Percentiles rank a stretch among this genome's conserved stretches.
These are phyloP conservation scores for Mycena capillaripes DNA, from an alignment of 768 basidiomycete genomes.

Conservation along the genomic window DNA sequence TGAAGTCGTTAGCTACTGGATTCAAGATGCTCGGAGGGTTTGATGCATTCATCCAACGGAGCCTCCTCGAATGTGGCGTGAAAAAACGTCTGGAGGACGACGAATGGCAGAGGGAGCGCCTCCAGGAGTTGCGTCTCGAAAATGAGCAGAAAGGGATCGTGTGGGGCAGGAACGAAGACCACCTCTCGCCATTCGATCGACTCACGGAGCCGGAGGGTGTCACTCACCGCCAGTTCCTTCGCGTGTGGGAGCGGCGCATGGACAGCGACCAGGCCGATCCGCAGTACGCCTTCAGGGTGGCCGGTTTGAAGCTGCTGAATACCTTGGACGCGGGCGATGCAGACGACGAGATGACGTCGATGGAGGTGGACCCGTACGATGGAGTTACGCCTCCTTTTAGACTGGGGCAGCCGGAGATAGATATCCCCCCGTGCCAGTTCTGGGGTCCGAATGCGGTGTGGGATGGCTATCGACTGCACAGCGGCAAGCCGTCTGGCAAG, in stretches of 20 bases:
- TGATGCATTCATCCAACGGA: background rate
- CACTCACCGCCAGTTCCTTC: background rate
- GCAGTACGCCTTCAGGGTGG: background rate
- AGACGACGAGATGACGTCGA: background rate
- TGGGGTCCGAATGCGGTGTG: conserved; percentile 31
- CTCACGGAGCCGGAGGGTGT: background rate
- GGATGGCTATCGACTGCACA: conserved; percentile 13
- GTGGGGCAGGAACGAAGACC: background rate
- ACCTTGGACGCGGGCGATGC: too few relatives aligned
- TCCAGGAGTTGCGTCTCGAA: background rate
- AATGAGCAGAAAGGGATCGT: background rate
- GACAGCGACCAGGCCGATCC: background rate
- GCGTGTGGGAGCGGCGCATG: conserved; percentile 22
- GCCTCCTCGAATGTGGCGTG: background rate
- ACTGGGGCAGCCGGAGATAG: background rate
- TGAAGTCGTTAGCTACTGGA: too few relatives aligned
- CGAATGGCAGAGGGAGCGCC: background rate
- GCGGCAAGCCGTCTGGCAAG: conserved; percentile 7
- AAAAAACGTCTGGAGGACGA: background rate
- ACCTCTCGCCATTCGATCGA: background rate
- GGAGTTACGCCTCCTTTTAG: background rate
- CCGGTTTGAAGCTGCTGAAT: background rate
- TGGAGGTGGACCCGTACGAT: background rate
- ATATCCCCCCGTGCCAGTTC: background rate
- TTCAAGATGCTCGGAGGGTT: background rate